Base-by-base conservation (phyloP, 2,329 filamentous ascomycete species). In the Fusarium robinianum region DNA sequence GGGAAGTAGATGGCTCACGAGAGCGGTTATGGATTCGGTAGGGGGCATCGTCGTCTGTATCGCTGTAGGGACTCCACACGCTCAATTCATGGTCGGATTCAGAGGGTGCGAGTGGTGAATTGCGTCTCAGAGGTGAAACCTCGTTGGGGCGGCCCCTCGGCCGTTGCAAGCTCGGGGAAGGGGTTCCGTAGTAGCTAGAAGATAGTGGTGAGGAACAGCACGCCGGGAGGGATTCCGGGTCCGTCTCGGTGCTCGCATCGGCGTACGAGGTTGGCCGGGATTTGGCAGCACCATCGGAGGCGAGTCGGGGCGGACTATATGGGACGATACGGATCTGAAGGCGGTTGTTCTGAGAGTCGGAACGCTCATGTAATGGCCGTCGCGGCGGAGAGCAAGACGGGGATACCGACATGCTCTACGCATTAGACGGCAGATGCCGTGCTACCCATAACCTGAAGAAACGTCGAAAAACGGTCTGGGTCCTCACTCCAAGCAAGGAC, bases 281-380 rank as follows among this genome's bases (percentile, higher is more conserved):
- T 16, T 51, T 48, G 18, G 51, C 19, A 5, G 65, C 63, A 15
- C 49, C 62, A 46, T 65, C 67, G 25, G 64, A 62, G 41, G 60
- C 64, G 34, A 70, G 50, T 25, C 66, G 63, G 33, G 67, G 66
- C 18, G 68, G 68, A 37, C 61, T 69, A 44, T 71, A 71, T 9
- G 68, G 67, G 21, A 71, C 68, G 11, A 70, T 41, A n/a, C 68
- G 65, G 29, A 71, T 69, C 43, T 65, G 62, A 5, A 65, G 59
- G 41, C 58, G 60, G 38, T 62, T 62, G 41, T 55, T 62, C 30
- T 65, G 55, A 16, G 61, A 61, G 37, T 38, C 54, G 45, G 55
- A 60, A 35, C 58, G 62, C 49, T 65, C 56, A 33, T 64, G 57
- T 22, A 64, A 50, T 40, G 57, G 51, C 57, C 55, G 55, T 50